Evolutionary conservation across 805 yeast genomes (phyloP).

Genomic region (Monosporozyma unispora): DNA sequence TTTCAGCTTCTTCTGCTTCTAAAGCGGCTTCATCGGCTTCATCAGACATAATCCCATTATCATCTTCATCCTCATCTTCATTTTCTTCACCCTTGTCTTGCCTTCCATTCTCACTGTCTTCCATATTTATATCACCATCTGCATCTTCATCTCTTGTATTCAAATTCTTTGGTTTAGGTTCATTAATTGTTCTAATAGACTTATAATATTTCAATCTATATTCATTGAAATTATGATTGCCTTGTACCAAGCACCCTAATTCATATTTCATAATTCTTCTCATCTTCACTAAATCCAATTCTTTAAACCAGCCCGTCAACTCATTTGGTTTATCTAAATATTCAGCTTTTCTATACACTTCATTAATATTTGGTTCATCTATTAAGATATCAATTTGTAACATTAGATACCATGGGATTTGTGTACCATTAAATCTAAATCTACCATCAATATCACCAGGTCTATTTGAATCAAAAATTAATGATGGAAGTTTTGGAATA

Average conservation of each 20-base stretch:
- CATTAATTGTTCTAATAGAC: slow-evolving; percentile 37
- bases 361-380: slow-evolving; percentile 51
- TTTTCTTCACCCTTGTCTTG: slow-evolving; percentile 2
- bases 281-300: slow-evolving; percentile 50
- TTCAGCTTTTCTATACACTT: slow-evolving; percentile 37
- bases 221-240: slow-evolving; percentile 38
- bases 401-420: slow-evolving; percentile 58
- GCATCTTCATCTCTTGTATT: slow-evolving; percentile 21
- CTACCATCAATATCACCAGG: slow-evolving; percentile 34
- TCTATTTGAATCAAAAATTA: slow-evolving; percentile 27
- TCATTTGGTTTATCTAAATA: slow-evolving; percentile 39
- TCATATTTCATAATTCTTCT: slow-evolving; percentile 68
- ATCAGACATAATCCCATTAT: slow-evolving; percentile 27
- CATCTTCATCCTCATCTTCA: slow-evolving; percentile 11
- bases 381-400: slow-evolving; percentile 73
- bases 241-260: slow-evolving; percentile 47
- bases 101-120: slow-evolving; percentile 5
- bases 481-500: slow-evolving; percentile 25
- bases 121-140: slow-evolving; percentile 23
- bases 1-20: slow-evolving; percentile 28
- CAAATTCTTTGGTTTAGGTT: slow-evolving; percentile 26
- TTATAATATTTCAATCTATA: slow-evolving; percentile 31
- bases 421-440: slow-evolving; percentile 63
- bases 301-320: slow-evolving; percentile 65
- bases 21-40: slow-evolving; percentile 26